Percentiles rank a stretch among this genome's conserved stretches.
Conservation (phyloP, 2,329 filamentous ascomycete species). For the Alternaria consortialis region DNA sequence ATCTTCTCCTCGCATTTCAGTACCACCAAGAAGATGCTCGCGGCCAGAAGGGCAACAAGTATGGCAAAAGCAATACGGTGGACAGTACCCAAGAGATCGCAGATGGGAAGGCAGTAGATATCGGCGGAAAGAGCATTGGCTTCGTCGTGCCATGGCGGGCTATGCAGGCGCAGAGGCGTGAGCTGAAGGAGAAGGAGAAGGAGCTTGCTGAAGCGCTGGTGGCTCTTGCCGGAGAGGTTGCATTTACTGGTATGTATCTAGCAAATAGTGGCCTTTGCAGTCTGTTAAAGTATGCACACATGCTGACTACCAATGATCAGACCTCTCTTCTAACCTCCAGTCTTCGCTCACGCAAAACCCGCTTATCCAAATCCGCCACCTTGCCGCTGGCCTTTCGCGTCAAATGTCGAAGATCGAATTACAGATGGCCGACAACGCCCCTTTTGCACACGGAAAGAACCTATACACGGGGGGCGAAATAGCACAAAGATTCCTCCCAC, state of each 20-base stretch:
- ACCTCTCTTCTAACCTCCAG: constrained; percentile 41
- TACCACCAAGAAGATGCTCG: constrained; percentile 42
- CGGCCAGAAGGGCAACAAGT: constrained; percentile 26
- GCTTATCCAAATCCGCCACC: constrained; percentile 46
- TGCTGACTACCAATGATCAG: constrained; percentile 24
- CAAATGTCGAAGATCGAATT: constrained; percentile 48
- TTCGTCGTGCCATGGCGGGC: constrained; percentile 49
- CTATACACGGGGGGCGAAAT: constrained; percentile 46
- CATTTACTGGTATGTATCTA: constrained; percentile 38
- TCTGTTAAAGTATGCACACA: not conserved
- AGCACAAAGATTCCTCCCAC: constrained; percentile 42
- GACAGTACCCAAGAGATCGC: constrained; percentile 32
- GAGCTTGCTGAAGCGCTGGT: constrained; percentile 47
- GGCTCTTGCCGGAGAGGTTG: constrained; percentile 45
- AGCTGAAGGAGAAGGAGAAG: constrained; percentile 45
- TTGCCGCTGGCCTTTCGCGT: constrained; percentile 45
- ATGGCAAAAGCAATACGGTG: constrained; percentile 23
- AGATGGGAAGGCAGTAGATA: constrained; percentile 30
- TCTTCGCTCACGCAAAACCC: constrained; percentile 44
- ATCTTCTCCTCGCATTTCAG: constrained; percentile 46
- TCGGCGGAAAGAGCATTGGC: constrained; percentile 42
- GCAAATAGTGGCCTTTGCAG: not conserved
- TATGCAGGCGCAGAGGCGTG: constrained; percentile 46
- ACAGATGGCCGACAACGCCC: constrained; percentile 48
- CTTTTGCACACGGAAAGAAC: constrained; percentile 44